Base-by-base conservation (phyloP, 192 early-diverging fungal genomes). In the Umbelopsis sp. region DNA sequence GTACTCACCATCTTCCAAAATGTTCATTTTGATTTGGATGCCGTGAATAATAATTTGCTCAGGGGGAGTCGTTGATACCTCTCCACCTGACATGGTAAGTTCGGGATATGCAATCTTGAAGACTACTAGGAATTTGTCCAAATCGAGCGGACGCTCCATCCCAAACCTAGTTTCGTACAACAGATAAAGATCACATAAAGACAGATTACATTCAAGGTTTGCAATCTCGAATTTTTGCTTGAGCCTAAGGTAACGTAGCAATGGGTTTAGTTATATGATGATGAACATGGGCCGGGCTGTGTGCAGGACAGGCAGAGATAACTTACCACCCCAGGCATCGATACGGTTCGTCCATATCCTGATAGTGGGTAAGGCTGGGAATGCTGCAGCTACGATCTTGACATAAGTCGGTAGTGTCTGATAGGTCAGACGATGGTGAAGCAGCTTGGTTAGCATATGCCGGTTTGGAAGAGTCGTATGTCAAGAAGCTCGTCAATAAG, bases 291-390 rank as follows among this genome's bases (percentile, higher is more conserved):
- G n/a, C n/a, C n/a, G n/a, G n/a, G n/a, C n/a, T n/a, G n/a, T n/a
- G n/a, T n/a, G n/a, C n/a, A n/a, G n/a, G n/a, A n/a, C n/a, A n/a
- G n/a, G n/a, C n/a, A n/a, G n/a, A n/a, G n/a, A n/a, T n/a, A n/a
- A n/a, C 69, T 24, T 81, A 86, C 87, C 87, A 88, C 36, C 83
- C 85, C 25, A 86, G 65, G 41, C 83, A 83, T 11, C 87, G 79
- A 68, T 88, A 85, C 1, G 87, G 87, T 50, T 88, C 87, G 26
- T 82, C 76, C 36, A 86, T 74, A 22, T 82, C 71, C 45, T 83
- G 80, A 53, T 81, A 81, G 14, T 51, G 52, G 16, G 50, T 72
- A 24, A 81, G 38, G 62, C 77, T 71, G 11, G 75, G 73, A 32
- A 77, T 54, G 62, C 47, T 65, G 32, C 73, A 72, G 21, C 38